phyloP scores from a whole-genome alignment of 2,329 filamentous ascomycete species.

The Aureobasidium leucospermi region DNA sequence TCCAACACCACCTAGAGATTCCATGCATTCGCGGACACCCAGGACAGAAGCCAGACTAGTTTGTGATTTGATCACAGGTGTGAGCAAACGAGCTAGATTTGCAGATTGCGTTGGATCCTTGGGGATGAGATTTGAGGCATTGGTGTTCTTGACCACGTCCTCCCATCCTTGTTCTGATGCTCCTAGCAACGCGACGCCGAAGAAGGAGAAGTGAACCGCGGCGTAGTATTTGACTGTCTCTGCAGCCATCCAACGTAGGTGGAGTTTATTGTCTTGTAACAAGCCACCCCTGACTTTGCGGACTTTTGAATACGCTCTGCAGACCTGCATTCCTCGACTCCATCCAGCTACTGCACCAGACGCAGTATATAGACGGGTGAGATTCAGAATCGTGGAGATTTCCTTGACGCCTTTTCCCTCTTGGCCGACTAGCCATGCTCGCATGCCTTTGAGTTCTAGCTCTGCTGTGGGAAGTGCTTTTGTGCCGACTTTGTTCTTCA shows the following conservation, averaged over 20 bases:
- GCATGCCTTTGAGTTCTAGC: neutral
- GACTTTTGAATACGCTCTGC: neutral
- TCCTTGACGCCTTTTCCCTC: neutral
- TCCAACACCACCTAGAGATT: neutral
- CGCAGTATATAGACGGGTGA: neutral
- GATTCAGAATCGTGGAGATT: neutral
- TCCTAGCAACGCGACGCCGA: neutral
- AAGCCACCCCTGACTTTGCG: neutral
- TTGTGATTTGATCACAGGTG: neutral
- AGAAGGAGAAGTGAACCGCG: neutral
- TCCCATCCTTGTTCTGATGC: neutral
- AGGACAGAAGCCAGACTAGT: neutral
- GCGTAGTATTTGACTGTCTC: neutral
- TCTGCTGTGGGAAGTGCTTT: neutral
- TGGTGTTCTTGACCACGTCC: neutral
- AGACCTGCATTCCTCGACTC: neutral
- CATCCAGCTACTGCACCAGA: neutral
- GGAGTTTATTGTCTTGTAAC: neutral
- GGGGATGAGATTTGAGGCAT: neutral
- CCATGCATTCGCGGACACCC: neutral
- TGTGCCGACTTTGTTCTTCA: neutral
- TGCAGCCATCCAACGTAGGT: neutral
- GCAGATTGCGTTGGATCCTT: neutral
- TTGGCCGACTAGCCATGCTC: neutral
- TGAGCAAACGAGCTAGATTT: neutral